Evolutionary conservation across 1,139 yeast species (phyloP).

Genomic region (Pichia sp.): DNA sequence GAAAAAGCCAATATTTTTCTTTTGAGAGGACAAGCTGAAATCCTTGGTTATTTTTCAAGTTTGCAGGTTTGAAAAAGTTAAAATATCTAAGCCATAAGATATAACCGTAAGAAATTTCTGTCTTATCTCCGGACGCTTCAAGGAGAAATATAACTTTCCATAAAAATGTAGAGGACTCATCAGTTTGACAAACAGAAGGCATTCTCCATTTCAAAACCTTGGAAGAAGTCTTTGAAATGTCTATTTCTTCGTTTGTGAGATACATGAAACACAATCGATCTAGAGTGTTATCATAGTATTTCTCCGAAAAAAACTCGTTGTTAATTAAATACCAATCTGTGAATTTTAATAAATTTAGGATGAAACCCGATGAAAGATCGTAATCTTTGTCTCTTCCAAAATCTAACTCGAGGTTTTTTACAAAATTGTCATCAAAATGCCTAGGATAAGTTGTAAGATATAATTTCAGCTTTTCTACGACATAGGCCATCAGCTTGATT

Average conservation of each 20-base stretch:
- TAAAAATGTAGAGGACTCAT: conserved; percentile 30
- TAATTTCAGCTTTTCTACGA: conserved; percentile 7
- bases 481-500: conserved; percentile 11
- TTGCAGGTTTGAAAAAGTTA: conserved; percentile 24
- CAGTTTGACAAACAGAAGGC: conserved; percentile 28
- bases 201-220: conserved; percentile 50
- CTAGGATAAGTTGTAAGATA: conserved; percentile 17
- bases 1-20: conserved; percentile 52
- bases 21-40: conserved; percentile 37
- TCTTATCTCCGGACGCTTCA: conserved; percentile 31
- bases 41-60: conserved; percentile 21
- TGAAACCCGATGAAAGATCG: conserved; percentile 10
- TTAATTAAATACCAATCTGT: conserved; percentile 24
- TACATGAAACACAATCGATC: conserved; percentile 34
- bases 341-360: conserved; percentile 19
- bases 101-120: conserved; percentile 42
- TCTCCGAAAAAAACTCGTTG: conserved; percentile 13
- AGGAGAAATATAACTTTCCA: conserved; percentile 47
- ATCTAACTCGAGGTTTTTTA: neutral
- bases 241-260: conserved; percentile 35
- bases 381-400: neutral
- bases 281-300: conserved; percentile 3
- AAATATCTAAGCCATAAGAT: conserved; percentile 56
- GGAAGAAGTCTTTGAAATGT: conserved; percentile 36
- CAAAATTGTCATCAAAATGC: conserved; percentile 16